Evolutionary conservation across 371 early-diverging fungal species (phyloP).

Genomic region (Conidiobolus incongruus): DNA sequence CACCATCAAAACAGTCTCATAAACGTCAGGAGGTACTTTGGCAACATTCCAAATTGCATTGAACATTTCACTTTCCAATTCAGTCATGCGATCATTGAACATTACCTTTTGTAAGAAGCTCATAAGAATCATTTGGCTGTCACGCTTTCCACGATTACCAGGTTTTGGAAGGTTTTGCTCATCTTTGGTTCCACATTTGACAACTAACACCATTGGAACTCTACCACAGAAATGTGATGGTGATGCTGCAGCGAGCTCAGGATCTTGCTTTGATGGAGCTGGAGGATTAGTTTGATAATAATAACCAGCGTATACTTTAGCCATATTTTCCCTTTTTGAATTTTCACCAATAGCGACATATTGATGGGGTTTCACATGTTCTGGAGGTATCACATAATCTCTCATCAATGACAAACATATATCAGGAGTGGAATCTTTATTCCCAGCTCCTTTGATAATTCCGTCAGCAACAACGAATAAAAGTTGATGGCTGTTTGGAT

Average conservation of each 20-base stretch:
- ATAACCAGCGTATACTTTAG: constrained; percentile 74
- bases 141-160: constrained; percentile 76
- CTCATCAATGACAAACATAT: constrained; percentile 63
- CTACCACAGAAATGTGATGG: neutral
- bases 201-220: constrained; percentile 23
- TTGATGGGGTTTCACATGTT: constrained; percentile 34
- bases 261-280: neutral
- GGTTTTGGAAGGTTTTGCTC: constrained; percentile 22
- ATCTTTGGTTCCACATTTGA: constrained; percentile 25
- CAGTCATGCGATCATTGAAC: constrained; percentile 52
- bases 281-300: constrained; percentile 18
- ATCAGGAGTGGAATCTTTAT: constrained; percentile 52
- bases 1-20: constrained; percentile 55
- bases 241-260: too few relatives aligned
- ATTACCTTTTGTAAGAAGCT: constrained; percentile 47
- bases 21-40: constrained; percentile 32
- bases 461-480: constrained; percentile 82
- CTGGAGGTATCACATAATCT: constrained; percentile 33
- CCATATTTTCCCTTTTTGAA: constrained; percentile 82
- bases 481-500: constrained; percentile 74
- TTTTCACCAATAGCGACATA: constrained; percentile 93
- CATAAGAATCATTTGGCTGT: constrained; percentile 71
- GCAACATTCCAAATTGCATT: constrained; percentile 29
- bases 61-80: constrained; percentile 57
- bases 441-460: constrained; percentile 53